Evolutionary conservation across 331 rosid species (phyloP), one percentile per base, ranked within the genome.

Genomic region (Rhamnella rubrinervis): DNA sequence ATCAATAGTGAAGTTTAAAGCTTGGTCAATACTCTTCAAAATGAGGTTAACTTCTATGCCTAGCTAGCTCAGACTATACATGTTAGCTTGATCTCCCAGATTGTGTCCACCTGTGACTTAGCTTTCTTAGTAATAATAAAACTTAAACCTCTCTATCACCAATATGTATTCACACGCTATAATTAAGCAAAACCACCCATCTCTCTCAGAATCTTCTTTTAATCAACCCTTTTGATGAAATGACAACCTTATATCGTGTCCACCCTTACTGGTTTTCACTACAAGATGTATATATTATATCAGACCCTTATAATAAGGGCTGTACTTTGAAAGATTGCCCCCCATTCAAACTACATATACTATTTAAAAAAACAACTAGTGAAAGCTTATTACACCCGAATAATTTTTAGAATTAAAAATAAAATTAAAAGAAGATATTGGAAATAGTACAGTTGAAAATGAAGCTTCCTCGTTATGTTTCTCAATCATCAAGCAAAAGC

Each of bases 291-390:
- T 31, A 31, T 31, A 65, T 71, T 59, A 44, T 75, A 62, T 56
- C 67, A 35, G 76, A 70, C 55, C 76, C 93, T 77, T 67, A 78
- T 81, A 71, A 86, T 72, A 66, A 71, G 91, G 81, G 73, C 80
- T 61, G 77, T 82, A 78, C 88, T 85, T 84, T 86, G 97, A 91
- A 91, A 51, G 59, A 74, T 17, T 91, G 97, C 91, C 75, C 76
- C 96, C 89, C 75, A 35, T 85, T 88, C 93, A 84, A 83, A 85
- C 96, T 79, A 85, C 96, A 88, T 17, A 18, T 73, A 46, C 26
- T 19, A 20, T 63, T 55, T 59, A 61, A 47, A 16, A 53, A 61
- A 53, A 19, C 40, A 58, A 70, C 57, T 8, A 35, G 55, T 7
- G n/a, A 50, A 57, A 37, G 39, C 38, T 41, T 21, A 52, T 44